Percentiles rank a stretch among this genome's conserved stretches.
These are phyloP conservation scores for Senecio squalidus DNA, from an alignment of 140 eudicot genomes.

Conservation along the genomic window DNA sequence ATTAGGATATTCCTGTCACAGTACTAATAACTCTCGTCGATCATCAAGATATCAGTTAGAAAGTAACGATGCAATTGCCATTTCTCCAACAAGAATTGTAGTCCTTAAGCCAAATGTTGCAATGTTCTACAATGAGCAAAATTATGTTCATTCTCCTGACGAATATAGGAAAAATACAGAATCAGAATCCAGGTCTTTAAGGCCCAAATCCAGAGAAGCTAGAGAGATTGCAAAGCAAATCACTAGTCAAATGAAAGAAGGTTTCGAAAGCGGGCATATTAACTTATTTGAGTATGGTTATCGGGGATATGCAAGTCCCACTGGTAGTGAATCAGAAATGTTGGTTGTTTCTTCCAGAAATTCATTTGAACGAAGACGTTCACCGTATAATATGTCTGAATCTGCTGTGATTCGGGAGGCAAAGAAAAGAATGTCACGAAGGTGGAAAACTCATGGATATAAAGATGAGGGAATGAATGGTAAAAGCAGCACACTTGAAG, in stretches of 20 bases:
- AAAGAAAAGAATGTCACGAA: conserved; percentile 68
- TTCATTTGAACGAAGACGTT: conserved; percentile 26
- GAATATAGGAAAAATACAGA: conserved; percentile 20
- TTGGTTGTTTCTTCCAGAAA: conserved; percentile 29
- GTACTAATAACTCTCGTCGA: conserved; percentile 23
- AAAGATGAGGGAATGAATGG: conserved; percentile 43
- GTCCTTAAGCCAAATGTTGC: conserved; percentile 68
- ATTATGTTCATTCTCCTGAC: conserved; percentile 30
- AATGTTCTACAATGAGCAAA: conserved; percentile 23
- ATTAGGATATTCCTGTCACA: conserved; percentile 18
- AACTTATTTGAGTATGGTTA: conserved; percentile 27
- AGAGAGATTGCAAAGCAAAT: conserved; percentile 38
- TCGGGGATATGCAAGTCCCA: conserved; percentile 52
- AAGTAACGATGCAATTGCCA: conserved; percentile 21
- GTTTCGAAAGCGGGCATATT: conserved; percentile 29
- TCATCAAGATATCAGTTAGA: conserved; percentile 28
- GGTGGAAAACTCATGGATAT: conserved; percentile 68
- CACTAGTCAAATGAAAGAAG: conserved; percentile 33
- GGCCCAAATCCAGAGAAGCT: conserved; percentile 52
- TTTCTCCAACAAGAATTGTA: conserved; percentile 66
- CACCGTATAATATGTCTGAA: conserved; percentile 36
- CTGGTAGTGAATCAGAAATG: conserved; percentile 52
- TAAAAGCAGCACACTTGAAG: conserved; percentile 60
- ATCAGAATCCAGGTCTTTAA: conserved; percentile 23
- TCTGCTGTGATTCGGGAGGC: conserved; percentile 68